Evolutionary conservation across 805 yeast genomes (phyloP), one percentile per base, ranked within the genome.

Genomic region (Starmerella apis): DNA sequence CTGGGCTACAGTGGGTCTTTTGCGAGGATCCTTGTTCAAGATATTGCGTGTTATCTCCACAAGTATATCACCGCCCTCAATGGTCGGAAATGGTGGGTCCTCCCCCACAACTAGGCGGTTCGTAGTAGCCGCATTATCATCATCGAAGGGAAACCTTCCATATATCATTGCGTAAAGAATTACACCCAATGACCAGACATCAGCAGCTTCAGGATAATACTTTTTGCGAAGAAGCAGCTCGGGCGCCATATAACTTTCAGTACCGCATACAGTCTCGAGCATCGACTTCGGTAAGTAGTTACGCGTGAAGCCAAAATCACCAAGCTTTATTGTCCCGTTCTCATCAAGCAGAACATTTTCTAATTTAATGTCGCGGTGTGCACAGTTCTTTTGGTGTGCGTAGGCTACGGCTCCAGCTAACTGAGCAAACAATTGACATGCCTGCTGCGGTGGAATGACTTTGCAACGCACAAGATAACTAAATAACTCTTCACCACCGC

Each of bases 181-280:
- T 10, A 92, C 77, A 0, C 98, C 98, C 54, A 90, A 66, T 0
- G 96, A 78, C 98, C 98, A 90, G 6, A 84, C 79, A 63, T 90
- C 98, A 2, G 80, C 79, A 4, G 69, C 62, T 58, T 82, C 80
- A 0, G 96, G 97, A 37, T 79, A 79, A 63, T 87, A 87, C 42
- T 80, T 79, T 53, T 77, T 74, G 53, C 79, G 74, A 49, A 71
- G 70, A 16, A 88, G 70, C 54, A 92, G 70, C 63, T 90, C 98
- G 0, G 98, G 98, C 0, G 98, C 96, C 95, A 90, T 88, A 63
- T 90, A 90, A 3, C 86, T 94, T 0, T 87, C 79, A 0, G 97
- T 90, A 2, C 98, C 98, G 66, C 98, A 90, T 1, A 87, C 73
- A 0, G 96, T 92, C 45, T 81, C 83, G 30, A 90, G 66, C 43